A percentile compares a stretch with the other conserved stretches of the same genome.
These are phyloP conservation scores for Aspergillus novofumigatus DNA, from an alignment of 2,329 filamentous ascomycete species.

Conservation along the genomic window DNA sequence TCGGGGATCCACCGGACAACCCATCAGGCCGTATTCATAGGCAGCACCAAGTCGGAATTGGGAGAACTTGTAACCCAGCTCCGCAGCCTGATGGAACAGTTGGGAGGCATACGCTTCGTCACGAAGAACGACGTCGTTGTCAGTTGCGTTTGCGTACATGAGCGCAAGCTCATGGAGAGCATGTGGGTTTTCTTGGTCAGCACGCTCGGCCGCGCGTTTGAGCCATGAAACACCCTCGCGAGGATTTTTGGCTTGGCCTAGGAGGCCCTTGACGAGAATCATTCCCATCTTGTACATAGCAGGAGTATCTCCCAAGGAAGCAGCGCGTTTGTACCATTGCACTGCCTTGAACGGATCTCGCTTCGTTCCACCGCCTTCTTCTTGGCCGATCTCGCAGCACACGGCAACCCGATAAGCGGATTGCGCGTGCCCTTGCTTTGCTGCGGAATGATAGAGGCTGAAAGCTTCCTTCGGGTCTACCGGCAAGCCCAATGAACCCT, in stretches of 20 bases:
- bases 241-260: constrained; percentile 80
- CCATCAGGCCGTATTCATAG: constrained; percentile 84
- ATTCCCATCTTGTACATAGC: constrained; percentile 99
- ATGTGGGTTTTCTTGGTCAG: constrained; percentile 87
- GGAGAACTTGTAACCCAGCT: constrained; percentile 90
- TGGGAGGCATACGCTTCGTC: constrained; percentile 79
- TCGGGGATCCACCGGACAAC: constrained; percentile 75
- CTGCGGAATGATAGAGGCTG: constrained; percentile 85
- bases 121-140: constrained; percentile 68
- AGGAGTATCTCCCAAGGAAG: constrained; percentile 80
- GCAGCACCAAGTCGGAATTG: constrained; percentile 85
- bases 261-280: constrained; percentile 86
- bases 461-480: constrained; percentile 90
- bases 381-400: constrained; percentile 92
- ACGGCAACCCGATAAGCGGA: constrained; percentile 93
- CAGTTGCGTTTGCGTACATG: constrained; percentile 54
- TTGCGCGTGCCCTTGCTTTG: constrained; percentile 79
- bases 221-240: constrained; percentile 88
- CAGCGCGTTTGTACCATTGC: constrained; percentile 95
- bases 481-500: constrained; percentile 72
- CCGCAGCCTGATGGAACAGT: constrained; percentile 79
- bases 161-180: constrained; percentile 81
- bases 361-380: constrained; percentile 88
- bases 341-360: constrained; percentile 90
- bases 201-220: constrained; percentile 83